phyloP scores from a whole-genome alignment of 1,284 basidiomycete species.

The Trichosporon ovoides region DNA sequence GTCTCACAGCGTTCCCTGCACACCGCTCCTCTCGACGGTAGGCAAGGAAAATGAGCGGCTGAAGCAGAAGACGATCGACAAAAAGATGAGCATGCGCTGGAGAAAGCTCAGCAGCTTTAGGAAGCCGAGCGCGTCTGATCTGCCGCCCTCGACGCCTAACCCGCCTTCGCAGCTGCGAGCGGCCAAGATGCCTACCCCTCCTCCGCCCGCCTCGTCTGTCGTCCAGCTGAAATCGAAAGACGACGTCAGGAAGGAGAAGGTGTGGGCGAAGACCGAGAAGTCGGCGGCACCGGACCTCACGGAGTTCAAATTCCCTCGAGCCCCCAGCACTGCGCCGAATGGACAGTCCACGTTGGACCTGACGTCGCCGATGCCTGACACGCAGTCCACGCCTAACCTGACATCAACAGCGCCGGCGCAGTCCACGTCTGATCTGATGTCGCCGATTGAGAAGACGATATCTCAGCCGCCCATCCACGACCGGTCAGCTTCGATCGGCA shows the following conservation, averaged over 20 bases:
- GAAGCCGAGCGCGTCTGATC: slow-evolving; percentile 26
- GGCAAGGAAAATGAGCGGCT: neutral
- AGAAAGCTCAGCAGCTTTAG: slow-evolving; percentile 34
- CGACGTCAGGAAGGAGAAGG: neutral
- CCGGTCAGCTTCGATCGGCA: neutral
- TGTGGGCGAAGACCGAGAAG: neutral
- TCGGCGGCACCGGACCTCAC: neutral
- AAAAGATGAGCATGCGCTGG: slow-evolving; percentile 28
- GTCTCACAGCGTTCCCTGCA: slow-evolving; percentile 27
- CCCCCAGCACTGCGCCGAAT: slow-evolving; percentile 1
- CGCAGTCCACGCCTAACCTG: neutral
- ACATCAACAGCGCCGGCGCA: neutral
- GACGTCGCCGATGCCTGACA: neutral
- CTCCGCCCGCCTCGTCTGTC: neutral
- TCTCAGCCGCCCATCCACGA: neutral
- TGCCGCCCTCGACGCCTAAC: slow-evolving; percentile 13
- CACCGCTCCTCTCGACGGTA: slow-evolving; percentile 20
- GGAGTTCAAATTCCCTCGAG: slow-evolving; percentile 2
- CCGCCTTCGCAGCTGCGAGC: neutral
- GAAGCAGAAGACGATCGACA: neutral
- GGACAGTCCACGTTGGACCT: neutral
- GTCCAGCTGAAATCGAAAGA: slow-evolving; percentile 2
- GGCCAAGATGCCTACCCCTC: neutral
- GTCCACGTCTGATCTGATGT: too few relatives aligned
- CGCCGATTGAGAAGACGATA: neutral